phyloP scores from a whole-genome alignment of 2,329 filamentous ascomycete genomes.

The Arthrobotrys musiformis region DNA sequence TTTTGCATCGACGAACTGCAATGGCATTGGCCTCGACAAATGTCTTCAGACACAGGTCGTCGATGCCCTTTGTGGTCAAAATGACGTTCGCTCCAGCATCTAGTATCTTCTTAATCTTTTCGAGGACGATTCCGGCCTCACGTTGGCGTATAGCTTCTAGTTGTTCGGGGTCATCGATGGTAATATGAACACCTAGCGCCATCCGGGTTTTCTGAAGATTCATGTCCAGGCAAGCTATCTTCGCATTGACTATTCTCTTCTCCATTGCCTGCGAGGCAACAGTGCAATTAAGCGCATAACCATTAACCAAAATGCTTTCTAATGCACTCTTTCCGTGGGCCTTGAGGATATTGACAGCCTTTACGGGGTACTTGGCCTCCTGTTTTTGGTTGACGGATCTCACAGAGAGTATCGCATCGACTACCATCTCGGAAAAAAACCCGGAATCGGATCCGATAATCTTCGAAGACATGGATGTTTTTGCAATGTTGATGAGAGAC shows the following conservation, averaged over 20 bases:
- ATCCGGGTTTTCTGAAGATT: constrained; percentile 99
- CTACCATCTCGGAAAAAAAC: constrained; percentile 97
- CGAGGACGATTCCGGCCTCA: constrained; percentile 91
- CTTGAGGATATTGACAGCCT: constrained; percentile 98
- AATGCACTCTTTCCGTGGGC: constrained; percentile 92
- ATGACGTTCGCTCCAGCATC: constrained; percentile 97
- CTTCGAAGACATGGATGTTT: constrained; percentile 99
- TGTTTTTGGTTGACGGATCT: constrained; percentile 90
- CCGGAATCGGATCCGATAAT: constrained; percentile 95
- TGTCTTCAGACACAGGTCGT: constrained; percentile 91
- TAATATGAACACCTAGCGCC: constrained; percentile 99
- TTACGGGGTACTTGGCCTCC: constrained; percentile 96
- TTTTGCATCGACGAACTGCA: constrained; percentile 96
- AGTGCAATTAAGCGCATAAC: constrained; percentile 98
- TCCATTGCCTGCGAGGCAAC: constrained; percentile 98
- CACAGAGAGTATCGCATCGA: constrained; percentile 94
- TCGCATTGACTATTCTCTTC: constrained; percentile 89
- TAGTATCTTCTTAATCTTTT: constrained; percentile 95
- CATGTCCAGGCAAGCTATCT: constrained; percentile 97
- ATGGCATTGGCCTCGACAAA: constrained; percentile 96
- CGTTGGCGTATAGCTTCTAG: constrained; percentile 95
- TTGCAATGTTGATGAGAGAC: constrained; percentile 91
- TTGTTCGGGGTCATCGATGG: constrained; percentile 95
- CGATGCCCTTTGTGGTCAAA: constrained; percentile 97
- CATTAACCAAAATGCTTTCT: constrained; percentile 91